A percentile compares a stretch with the other conserved stretches of the same genome.
Conservation (phyloP, 2,329 filamentous ascomycete genomes). For the Metarhizium guizhouense region DNA sequence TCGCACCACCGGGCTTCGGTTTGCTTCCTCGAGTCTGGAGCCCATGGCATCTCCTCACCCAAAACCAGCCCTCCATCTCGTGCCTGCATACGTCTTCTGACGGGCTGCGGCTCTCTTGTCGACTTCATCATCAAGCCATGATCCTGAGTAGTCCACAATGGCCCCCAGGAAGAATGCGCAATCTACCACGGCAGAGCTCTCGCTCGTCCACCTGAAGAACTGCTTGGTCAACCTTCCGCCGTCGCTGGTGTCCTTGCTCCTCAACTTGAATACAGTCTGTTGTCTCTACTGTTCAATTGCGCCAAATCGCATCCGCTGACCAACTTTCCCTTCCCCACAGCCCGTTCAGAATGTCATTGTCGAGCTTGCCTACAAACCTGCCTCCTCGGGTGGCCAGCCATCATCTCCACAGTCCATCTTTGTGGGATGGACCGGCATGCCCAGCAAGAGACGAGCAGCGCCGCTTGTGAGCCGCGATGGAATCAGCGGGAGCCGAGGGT, state of each 20-base stretch:
- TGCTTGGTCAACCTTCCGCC: slow-evolving; percentile 90
- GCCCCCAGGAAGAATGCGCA: slow-evolving; percentile 44
- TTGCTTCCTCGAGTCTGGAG: no score
- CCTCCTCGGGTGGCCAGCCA: slow-evolving; percentile 36
- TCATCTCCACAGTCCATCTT: slow-evolving; percentile 62
- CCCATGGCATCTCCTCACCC: no score
- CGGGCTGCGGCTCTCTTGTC: not conserved
- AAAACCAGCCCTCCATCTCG: not conserved
- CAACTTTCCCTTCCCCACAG: slow-evolving; percentile 31
- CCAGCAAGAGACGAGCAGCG: slow-evolving; percentile 74
- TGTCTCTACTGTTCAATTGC: not conserved
- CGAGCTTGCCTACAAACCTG: slow-evolving; percentile 66
- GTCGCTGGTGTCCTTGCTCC: slow-evolving; percentile 72
- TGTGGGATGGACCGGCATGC: slow-evolving; percentile 96
- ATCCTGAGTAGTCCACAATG: slow-evolving; percentile 23
- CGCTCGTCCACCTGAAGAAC: slow-evolving; percentile 80
- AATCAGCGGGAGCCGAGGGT: slow-evolving; percentile 49
- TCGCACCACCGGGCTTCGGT: not conserved
- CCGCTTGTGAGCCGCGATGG: slow-evolving; percentile 69
- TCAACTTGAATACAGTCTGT: slow-evolving; percentile 82
- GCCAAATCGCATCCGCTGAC: slow-evolving; percentile 8
- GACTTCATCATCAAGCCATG: not conserved
- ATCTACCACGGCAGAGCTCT: slow-evolving; percentile 71
- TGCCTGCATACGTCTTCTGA: not conserved
- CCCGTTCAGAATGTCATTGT: slow-evolving; percentile 93